Percentiles rank a stretch among this genome's conserved stretches.
Evolutionary conservation across 2,329 filamentous ascomycete genomes (phyloP).

Genomic region (Neofusicoccum parvum): DNA sequence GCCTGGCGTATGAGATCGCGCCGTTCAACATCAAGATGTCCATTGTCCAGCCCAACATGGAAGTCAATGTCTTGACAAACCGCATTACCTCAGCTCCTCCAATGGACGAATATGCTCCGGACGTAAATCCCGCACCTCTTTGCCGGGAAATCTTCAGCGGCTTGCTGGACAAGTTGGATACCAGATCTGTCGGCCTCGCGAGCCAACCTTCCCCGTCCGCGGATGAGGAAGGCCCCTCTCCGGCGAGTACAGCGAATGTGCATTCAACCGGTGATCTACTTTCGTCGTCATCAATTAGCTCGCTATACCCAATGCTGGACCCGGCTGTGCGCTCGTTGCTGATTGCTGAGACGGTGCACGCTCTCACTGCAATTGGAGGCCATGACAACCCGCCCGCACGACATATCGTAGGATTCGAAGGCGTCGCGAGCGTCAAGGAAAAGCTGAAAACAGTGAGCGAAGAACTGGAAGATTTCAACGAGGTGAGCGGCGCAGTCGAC

Average conservation of each 20-base stretch:
- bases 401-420: constrained; percentile 92
- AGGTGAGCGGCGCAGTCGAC: constrained; percentile 83
- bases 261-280: constrained; percentile 47
- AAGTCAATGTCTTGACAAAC: constrained; percentile 85
- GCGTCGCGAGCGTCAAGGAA: constrained; percentile 84
- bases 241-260: constrained; percentile 29
- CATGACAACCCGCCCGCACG: constrained; percentile 94
- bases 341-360: constrained; percentile 87
- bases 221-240: not conserved
- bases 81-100: constrained; percentile 81
- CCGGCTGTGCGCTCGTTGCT: constrained; percentile 69
- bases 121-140: constrained; percentile 74
- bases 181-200: constrained; percentile 31
- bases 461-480: constrained; percentile 93
- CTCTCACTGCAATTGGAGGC: constrained; percentile 86
- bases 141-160: constrained; percentile 81
- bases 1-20: constrained; percentile 88
- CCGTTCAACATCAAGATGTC: constrained; percentile 97
- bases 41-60: constrained; percentile 92
- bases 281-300: constrained; percentile 56
- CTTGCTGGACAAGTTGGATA: constrained; percentile 73
- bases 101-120: constrained; percentile 68
- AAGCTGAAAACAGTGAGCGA: constrained; percentile 96
- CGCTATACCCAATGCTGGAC: constrained; percentile 73
- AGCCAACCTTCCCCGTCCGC: not conserved